phyloP scores from a whole-genome alignment of 345 rosid genomes.

The Fremontodendron californicum region DNA sequence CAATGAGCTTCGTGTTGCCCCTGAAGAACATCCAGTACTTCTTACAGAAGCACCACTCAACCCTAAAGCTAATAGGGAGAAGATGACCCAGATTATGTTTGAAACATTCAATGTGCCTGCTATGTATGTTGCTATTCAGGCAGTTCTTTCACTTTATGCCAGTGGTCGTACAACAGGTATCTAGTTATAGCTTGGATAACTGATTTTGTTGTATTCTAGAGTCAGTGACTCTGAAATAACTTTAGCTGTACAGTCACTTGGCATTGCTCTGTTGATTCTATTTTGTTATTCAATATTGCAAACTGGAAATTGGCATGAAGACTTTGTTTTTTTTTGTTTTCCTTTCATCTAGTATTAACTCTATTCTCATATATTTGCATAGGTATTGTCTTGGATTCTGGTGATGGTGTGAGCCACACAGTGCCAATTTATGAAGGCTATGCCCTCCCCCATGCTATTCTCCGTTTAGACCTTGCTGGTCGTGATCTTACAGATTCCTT shows the following conservation, averaged over 20 bases:
- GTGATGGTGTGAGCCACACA: constrained; percentile 50
- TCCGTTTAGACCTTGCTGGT: constrained; percentile 49
- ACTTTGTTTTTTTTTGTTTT: background rate
- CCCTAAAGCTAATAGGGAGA: constrained; percentile 62
- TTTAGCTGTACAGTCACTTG: background rate
- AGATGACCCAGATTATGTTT: constrained; percentile 81
- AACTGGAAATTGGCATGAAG: background rate
- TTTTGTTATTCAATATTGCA: background rate
- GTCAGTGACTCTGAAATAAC: background rate
- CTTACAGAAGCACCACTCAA: constrained; percentile 61
- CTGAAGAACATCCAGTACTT: constrained; percentile 63
- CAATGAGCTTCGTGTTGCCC: constrained; percentile 57
- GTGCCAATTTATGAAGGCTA: constrained; percentile 57
- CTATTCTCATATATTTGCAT: background rate
- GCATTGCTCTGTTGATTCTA: background rate
- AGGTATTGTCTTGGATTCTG: constrained; percentile 57
- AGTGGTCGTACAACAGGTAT: constrained; percentile 64
- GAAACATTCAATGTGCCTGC: constrained; percentile 69
- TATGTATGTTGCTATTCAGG: constrained; percentile 66
- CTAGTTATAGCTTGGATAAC: background rate
- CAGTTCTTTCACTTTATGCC: constrained; percentile 60
- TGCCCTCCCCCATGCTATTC: constrained; percentile 53
- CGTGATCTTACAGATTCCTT: constrained; percentile 52
- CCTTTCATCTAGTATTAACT: background rate
- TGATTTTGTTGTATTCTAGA: background rate